Evolutionary conservation across 345 rosid species (phyloP).

Genomic region (rapeseed (Brassica napus)): Da-Ae NC_063449.1:47978501-47979000

Average conservation of each 20-base stretch:
- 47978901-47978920: slow-evolving; percentile 7
- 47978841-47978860: neutral
- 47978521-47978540: slow-evolving; percentile 72
- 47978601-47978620: slow-evolving; percentile 76
- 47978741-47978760: slow-evolving; percentile 18
- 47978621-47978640: slow-evolving; percentile 45
- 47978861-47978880: slow-evolving; percentile 12
- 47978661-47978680: neutral
- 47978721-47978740: slow-evolving; percentile 18
- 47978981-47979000: neutral
- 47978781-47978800: neutral
- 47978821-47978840: neutral
- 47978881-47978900: neutral
- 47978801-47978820: neutral
- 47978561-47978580: slow-evolving; percentile 69
- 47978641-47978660: slow-evolving; percentile 11
- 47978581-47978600: slow-evolving; percentile 92
- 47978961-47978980: neutral
- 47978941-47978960: neutral
- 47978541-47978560: slow-evolving; percentile 64
- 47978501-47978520: slow-evolving; percentile 72
- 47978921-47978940: neutral
- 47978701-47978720: neutral
- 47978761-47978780: slow-evolving; percentile 11
- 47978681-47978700: neutral